These are phyloP conservation scores for Globisporangium barbulae DNA, from an alignment of 352 stramenopile species.

Conservation along the genomic window DNA sequence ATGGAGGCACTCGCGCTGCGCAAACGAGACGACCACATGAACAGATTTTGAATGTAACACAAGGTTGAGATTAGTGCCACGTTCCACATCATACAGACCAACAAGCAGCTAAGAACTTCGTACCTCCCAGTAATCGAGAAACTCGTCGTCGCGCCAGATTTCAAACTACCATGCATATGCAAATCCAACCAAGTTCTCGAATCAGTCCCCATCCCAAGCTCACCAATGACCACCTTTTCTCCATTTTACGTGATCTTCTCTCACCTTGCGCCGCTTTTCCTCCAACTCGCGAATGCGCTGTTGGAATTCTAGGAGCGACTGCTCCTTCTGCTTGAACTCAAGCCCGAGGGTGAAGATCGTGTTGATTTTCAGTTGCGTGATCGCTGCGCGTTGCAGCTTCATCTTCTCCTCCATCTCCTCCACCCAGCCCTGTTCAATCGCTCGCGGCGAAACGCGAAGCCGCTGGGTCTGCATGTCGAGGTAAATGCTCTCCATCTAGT, in stretches of 20 bases:
- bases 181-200: too few relatives aligned
- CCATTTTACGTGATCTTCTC: not conserved
- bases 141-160: conserved; percentile 75
- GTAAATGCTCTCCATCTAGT: conserved; percentile 75
- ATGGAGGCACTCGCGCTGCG: conserved; percentile 60
- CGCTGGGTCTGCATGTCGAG: conserved; percentile 79
- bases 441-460: conserved; percentile 64
- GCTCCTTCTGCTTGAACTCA: conserved; percentile 54
- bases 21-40: not conserved
- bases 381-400: conserved; percentile 45
- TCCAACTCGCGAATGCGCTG: conserved; percentile 36
- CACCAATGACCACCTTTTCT: not conserved
- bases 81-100: not conserved
- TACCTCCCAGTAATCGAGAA: conserved; percentile 79
- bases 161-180: conserved; percentile 37
- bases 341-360: conserved; percentile 56
- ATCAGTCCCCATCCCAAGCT: too few relatives aligned
- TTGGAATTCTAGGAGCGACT: conserved; percentile 30
- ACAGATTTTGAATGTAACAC: not conserved
- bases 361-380: conserved; percentile 60
- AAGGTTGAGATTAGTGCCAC: not conserved
- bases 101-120: not conserved
- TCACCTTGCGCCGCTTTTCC: conserved; percentile 28
- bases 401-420: conserved; percentile 83
- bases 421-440: conserved; percentile 79